These are phyloP conservation scores for Sarcocystis neurona DNA, from an alignment of 169 alveolate genomes.

Conservation along the genomic window DNA sequence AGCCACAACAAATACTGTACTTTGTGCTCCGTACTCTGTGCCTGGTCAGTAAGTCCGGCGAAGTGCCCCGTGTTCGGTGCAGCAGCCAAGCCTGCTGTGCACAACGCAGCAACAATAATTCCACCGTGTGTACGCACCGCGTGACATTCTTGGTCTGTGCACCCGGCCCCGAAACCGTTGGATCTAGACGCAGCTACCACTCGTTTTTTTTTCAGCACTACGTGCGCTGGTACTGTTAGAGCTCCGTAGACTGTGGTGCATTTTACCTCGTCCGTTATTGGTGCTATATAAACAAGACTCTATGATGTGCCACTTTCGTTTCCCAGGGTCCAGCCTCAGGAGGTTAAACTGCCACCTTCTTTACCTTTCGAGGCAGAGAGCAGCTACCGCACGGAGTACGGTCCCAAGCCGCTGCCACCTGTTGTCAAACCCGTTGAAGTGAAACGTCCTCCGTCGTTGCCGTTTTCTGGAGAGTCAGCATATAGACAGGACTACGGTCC, in stretches of 20 bases:
- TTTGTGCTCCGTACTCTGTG: no score
- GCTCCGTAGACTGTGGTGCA: neutral
- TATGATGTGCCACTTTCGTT: neutral
- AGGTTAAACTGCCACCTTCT: constrained; percentile 59
- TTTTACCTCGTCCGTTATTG: neutral
- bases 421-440: constrained; percentile 54
- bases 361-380: constrained; percentile 76
- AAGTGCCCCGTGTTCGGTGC: no score
- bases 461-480: constrained; percentile 66
- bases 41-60: no score
- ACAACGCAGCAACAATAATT: no score
- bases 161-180: neutral
- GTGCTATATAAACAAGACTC: neutral
- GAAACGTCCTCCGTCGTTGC: constrained; percentile 64
- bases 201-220: neutral
- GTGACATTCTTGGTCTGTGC: neutral
- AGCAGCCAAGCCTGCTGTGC: no score
- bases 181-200: neutral
- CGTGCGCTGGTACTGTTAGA: neutral
- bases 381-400: constrained; percentile 73
- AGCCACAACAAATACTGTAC: no score
- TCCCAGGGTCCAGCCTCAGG: constrained; percentile 54
- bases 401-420: constrained; percentile 71
- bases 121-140: no score
- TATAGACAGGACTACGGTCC: constrained; percentile 66